A percentile compares a stretch with the other conserved stretches of the same genome.
Evolutionary conservation across 2,329 filamentous ascomycete genomes (phyloP).

Genomic region (Coccinonectria pachysandricola): DNA sequence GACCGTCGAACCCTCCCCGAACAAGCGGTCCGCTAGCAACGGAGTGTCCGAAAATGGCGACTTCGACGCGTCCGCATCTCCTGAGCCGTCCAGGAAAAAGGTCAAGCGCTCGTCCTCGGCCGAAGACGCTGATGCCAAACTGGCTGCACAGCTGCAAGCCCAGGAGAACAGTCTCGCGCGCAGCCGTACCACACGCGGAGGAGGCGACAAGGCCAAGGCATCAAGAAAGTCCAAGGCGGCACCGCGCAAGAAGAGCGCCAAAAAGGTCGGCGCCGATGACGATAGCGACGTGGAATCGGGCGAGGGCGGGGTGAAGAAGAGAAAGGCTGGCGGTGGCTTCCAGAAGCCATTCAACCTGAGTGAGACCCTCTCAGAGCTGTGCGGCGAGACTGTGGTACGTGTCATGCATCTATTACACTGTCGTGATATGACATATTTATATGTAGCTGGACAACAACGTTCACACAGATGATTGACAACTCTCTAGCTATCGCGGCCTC

Average conservation of each 20-base stretch:
- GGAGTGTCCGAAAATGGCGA: constrained; percentile 29
- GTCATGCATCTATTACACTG: not conserved
- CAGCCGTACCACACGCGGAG: constrained; percentile 67
- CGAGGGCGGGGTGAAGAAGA: constrained; percentile 49
- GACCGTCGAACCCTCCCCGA: constrained; percentile 20
- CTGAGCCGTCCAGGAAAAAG: constrained; percentile 49
- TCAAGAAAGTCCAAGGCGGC: constrained; percentile 55
- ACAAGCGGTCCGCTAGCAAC: constrained; percentile 26
- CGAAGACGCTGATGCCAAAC: constrained; percentile 72
- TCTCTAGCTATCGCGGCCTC: constrained; percentile 72
- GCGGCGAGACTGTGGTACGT: constrained; percentile 57
- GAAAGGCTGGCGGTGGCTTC: constrained; percentile 85
- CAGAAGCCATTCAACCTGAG: constrained; percentile 78
- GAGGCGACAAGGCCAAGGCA: constrained; percentile 45
- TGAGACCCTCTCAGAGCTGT: constrained; percentile 55
- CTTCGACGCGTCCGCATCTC: constrained; percentile 36
- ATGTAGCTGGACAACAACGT: too few relatives aligned
- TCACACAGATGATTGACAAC: too few relatives aligned
- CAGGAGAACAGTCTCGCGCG: constrained; percentile 69
- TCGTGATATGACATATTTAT: too few relatives aligned
- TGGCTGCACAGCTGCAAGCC: constrained; percentile 81
- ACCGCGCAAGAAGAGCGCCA: constrained; percentile 62
- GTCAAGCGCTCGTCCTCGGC: constrained; percentile 50
- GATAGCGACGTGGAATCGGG: constrained; percentile 66
- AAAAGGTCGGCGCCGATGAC: constrained; percentile 66